These are phyloP conservation scores for Chalciporus chontae DNA, from an alignment of 768 basidiomycete genomes.

Conservation along the genomic window DNA sequence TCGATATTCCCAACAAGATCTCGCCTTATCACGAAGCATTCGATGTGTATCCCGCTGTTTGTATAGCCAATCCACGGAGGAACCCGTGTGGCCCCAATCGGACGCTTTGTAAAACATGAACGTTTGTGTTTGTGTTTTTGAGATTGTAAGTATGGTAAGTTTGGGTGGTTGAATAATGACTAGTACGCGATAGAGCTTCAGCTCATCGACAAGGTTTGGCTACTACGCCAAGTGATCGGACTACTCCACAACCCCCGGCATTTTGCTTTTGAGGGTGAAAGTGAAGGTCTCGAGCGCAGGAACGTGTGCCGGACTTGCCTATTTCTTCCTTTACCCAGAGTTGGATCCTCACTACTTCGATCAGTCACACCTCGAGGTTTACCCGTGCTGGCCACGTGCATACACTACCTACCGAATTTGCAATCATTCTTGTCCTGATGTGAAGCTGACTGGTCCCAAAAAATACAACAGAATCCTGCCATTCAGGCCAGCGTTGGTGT, in stretches of 20 bases:
- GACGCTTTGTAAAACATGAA: conserved; percentile 3
- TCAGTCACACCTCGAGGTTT: conserved; percentile 36
- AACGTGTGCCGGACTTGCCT: conserved; percentile 23
- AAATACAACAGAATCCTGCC: conserved; percentile 23
- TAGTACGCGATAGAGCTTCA: conserved; percentile 20
- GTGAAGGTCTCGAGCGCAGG: conserved; percentile 1
- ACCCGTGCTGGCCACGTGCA: conserved; percentile 33
- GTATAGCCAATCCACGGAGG: conserved; percentile 6
- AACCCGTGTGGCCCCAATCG: conserved; percentile 11
- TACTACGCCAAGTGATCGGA: conserved; percentile 20
- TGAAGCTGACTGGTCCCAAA: conserved; percentile 14
- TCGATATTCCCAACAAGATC: conserved; percentile 13
- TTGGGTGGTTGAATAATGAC: conserved; percentile 22
- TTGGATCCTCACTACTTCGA: conserved; percentile 30
- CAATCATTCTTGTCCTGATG: conserved; percentile 27
- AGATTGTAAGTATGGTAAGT: conserved; percentile 14
- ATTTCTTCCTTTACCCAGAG: conserved; percentile 13
- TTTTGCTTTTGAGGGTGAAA: conserved; percentile 17
- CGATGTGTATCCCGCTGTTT: conserved; percentile 5
- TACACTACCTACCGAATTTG: conserved; percentile 28
- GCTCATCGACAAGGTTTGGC: conserved; percentile 27
- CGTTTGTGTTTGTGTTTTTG: conserved; percentile 9
- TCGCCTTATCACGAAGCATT: conserved; percentile 5
- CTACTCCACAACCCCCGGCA: conserved; percentile 25
- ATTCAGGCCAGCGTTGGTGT: conserved; percentile 19